Conservation (phyloP, 805 yeast species). For the Pichia ethanolica region DNA sequence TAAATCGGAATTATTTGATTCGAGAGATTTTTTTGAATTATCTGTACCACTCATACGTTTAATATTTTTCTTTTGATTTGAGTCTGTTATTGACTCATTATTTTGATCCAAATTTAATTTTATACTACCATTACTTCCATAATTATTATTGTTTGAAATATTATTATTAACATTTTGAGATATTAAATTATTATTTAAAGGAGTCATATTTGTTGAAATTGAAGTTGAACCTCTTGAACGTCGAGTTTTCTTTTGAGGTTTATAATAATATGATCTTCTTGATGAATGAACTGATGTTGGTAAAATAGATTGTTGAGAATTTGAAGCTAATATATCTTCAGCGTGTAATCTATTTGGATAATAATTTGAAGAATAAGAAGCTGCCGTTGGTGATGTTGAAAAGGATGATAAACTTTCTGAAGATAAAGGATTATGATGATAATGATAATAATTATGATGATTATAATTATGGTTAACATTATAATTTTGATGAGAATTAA, state of each 20-base stretch:
- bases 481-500: background rate
- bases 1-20: background rate
- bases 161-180: no score
- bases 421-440: slow-evolving; percentile 1
- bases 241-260: slow-evolving; percentile 13
- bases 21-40: background rate
- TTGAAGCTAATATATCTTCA: slow-evolving; percentile 5
- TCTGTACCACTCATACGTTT: background rate
- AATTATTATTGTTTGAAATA: background rate
- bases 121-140: no score
- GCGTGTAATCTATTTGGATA: slow-evolving; percentile 8
- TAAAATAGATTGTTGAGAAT: slow-evolving; percentile 2
- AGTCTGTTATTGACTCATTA: background rate
- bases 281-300: slow-evolving; percentile 16
- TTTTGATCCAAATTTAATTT: background rate
- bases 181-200: background rate
- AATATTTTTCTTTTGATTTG: background rate
- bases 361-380: slow-evolving; percentile 4
- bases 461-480: slow-evolving; percentile 2
- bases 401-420: background rate
- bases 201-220: background rate
- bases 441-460: slow-evolving; percentile 2
- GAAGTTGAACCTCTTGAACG: slow-evolving; percentile 12
- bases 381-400: slow-evolving; percentile 11
- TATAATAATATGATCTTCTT: slow-evolving; percentile 23